phyloP scores from a whole-genome alignment of 2,329 filamentous ascomycete genomes.

The Cordyceps pruinosa region DNA sequence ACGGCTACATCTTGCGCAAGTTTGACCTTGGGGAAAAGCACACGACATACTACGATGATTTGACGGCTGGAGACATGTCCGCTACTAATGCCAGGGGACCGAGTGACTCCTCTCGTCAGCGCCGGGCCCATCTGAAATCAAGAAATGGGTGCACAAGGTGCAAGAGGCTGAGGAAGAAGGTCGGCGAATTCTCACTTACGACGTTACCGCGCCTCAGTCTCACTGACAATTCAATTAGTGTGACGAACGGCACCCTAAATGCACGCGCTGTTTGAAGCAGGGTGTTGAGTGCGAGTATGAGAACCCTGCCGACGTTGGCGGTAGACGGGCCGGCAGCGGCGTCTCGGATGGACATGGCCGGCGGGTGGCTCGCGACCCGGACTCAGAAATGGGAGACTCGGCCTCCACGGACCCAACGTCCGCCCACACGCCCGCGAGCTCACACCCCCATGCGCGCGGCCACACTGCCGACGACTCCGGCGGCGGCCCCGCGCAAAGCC shows the following conservation, averaged over 20 bases:
- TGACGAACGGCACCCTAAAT: conserved; percentile 27
- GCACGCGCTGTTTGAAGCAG: conserved; percentile 27
- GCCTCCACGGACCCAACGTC: neutral
- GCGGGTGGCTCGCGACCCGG: neutral
- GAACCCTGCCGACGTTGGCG: neutral
- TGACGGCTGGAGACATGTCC: neutral
- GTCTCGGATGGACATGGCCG: neutral
- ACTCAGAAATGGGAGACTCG: neutral
- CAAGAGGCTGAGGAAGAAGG: conserved; percentile 8
- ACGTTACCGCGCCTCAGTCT: neutral
- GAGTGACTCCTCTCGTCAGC: conserved; percentile 1
- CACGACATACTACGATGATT: neutral
- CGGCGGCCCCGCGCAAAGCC: neutral
- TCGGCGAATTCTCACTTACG: neutral
- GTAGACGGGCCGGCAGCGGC: conserved; percentile 6
- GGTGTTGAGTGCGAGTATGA: conserved; percentile 25
- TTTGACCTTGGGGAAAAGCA: neutral
- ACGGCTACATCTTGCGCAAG: neutral
- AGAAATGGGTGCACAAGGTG: conserved; percentile 5
- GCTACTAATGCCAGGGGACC: neutral
- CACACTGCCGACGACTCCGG: neutral
- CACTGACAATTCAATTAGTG: conserved; percentile 21
- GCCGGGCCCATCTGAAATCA: conserved; percentile 8
- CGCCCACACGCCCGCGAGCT: neutral
- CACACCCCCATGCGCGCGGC: neutral